Conservation (phyloP, 2,329 filamentous ascomycete species). For the Fusarium decemcellulare region DNA sequence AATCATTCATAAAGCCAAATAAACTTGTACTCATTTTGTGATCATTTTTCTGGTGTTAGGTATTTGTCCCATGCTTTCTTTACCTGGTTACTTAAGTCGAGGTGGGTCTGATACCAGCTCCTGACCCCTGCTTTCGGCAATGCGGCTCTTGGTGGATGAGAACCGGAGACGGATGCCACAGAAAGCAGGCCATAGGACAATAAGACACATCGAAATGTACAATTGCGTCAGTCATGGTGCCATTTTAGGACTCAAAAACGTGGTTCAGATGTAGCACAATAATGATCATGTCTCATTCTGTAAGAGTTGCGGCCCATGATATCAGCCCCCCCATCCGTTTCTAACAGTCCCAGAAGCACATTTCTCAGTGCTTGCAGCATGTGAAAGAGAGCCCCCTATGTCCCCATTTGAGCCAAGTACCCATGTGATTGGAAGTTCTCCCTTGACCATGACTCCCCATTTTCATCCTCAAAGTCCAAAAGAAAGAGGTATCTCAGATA, state of each 20-base stretch:
- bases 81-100: too few species aligned
- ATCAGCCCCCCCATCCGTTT: slow-evolving; percentile 16
- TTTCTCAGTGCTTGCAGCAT: slow-evolving; percentile 18
- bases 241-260: slow-evolving; percentile 21
- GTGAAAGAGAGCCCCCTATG: slow-evolving; percentile 24
- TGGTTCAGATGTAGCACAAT: slow-evolving; percentile 33
- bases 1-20: too few species aligned
- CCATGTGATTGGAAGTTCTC: slow-evolving; percentile 32
- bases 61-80: too few species aligned
- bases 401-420: slow-evolving; percentile 28
- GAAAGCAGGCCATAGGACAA: not conserved
- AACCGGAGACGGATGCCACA: not conserved
- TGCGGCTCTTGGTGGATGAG: not conserved
- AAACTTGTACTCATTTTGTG: too few species aligned
- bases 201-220: slow-evolving; percentile 1
- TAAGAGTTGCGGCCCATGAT: slow-evolving; percentile 22
- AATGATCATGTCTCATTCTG: slow-evolving; percentile 45
- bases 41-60: too few species aligned
- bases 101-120: too few species aligned
- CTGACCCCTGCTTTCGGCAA: not conserved
- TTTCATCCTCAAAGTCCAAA: slow-evolving; percentile 42
- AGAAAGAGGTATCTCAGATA: slow-evolving; percentile 52
- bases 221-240: slow-evolving; percentile 29
- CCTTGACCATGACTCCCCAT: slow-evolving; percentile 42
- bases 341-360: slow-evolving; percentile 16